Base-by-base conservation (phyloP, 352 stramenopile genomes). In the Pythium periplocum region DNA sequence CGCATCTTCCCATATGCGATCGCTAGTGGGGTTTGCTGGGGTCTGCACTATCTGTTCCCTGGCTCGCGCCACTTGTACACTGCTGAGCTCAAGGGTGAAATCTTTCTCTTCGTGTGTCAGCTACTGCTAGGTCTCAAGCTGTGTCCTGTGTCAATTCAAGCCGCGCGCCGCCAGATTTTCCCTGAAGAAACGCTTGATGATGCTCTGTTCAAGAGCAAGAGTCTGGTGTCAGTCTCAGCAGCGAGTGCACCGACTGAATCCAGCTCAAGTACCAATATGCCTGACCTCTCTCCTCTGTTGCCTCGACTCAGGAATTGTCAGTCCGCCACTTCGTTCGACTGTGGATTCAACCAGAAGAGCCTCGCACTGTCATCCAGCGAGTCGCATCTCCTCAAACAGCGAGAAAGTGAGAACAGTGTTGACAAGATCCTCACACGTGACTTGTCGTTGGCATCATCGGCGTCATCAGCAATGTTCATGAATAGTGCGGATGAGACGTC, bases 41-140 rank as follows among this genome's bases (percentile, higher is more conserved):
- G 82, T 5, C 92, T 96, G 51, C 71, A 93, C 65, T 95, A 95
- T 48, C 66, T 93, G 6, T 96, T 93, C 58, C 85, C 87, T 2
- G 87, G 83, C 5, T 95, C 86, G 4, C 74, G 86, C 2, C 83
- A 94, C 43, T 57, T 96, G n/a, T 96, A 95, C 66, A 73, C 73
- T 8, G 57, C 66, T 36, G 72, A 80, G 12, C 93, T 96, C 59
- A 95, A 95, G 70, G 84, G 78, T 54, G 63, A 85, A 9, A 64
- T 89, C 3, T 91, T 86, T 53, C 59, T 91, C 2, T 87, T 91
- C 43, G 73, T 91, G 9, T 78, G 76, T n/a, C 70, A 90, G 48
- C 55, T 91, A 5, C 49, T 91, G 43, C 69, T 91, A 4, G 81
- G 81, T 0, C 65, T 91, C 9, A 83, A 86, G 39, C 66, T 91